Percentiles rank a stretch among this genome's conserved stretches.
These are phyloP conservation scores for Trifolium repens DNA, from an alignment of 306 rosid genomes.

Conservation along the genomic window DNA sequence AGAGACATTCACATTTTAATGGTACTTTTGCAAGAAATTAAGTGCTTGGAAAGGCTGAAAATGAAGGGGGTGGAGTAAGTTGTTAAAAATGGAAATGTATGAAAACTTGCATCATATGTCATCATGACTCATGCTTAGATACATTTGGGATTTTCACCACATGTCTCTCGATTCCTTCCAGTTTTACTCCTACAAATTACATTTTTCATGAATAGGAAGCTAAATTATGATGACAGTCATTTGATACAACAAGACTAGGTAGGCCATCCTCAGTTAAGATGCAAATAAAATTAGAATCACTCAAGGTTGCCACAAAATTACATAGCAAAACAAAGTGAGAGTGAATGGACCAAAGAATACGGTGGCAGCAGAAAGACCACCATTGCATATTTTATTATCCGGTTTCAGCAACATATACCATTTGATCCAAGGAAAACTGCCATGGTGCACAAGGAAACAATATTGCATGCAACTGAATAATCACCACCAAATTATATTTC, in stretches of 20 bases:
- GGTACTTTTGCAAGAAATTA: not conserved
- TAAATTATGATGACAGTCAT: not conserved
- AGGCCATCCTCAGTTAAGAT: not conserved
- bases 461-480: conserved; percentile 8
- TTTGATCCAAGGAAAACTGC: conserved; percentile 11
- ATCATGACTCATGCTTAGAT: conserved; percentile 14
- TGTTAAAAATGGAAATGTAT: not conserved
- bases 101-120: conserved; percentile 21
- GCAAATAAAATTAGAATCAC: not conserved
- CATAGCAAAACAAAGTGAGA: not conserved
- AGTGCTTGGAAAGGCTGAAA: not conserved
- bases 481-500: not conserved
- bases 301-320: not conserved
- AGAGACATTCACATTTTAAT: conserved; percentile 15
- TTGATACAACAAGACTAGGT: conserved; percentile 2
- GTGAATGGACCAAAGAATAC: conserved; percentile 3
- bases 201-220: conserved; percentile 2
- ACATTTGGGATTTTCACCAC: conserved; percentile 9
- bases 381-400: not conserved
- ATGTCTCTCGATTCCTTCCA: not conserved
- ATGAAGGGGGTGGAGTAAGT: conserved; percentile 3
- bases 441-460: not conserved
- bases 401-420: not conserved
- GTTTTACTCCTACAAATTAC: not conserved
- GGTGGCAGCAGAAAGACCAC: conserved; percentile 1